Evolutionary conservation across 768 basidiomycete species (phyloP), one percentile per base, ranked within the genome.

Genomic region (Pisolithus microcarpus): DNA sequence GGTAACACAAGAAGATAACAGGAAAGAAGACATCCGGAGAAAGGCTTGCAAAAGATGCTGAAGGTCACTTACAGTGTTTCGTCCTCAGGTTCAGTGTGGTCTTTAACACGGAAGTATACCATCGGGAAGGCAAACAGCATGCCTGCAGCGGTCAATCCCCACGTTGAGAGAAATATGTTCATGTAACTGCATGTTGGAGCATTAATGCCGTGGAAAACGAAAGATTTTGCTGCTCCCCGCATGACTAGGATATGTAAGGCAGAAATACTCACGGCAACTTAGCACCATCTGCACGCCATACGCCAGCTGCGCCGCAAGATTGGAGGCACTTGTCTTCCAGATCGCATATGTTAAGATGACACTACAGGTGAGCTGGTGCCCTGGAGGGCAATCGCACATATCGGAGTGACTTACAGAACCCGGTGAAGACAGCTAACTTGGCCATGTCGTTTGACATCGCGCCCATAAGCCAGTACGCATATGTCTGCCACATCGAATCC

Each of bases 401-500:
- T 18, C 19, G 36, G 15, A 30, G 21, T 57, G 11, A 76, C 85
- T 57, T 58, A 90, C 88, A 91, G 57, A 92, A 87, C 31, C 90
- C 90, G 13, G 84, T 70, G 62, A 91, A 85, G 63, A 89, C 78
- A 0, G 90, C 87, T 19, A 92, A 77, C 65, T 87, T 88, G 4
- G 75, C 77, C 3, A 86, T 80, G 60, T 89, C 79, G 52, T 91
- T 90, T 15, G 86, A 87, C 84, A 92, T 87, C 13, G 86, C 84
- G 28, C 90, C 89, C 79, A 88, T 86, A 58, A 87, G 74, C 86
- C 86, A 89, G 65, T 90, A 89, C 3, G 81, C 81, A 0, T 80
- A 81, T 3, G 85, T 88, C 63, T 91, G 90, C 87, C 87, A 91
- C 80, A 88, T 84, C 1, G 88, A 75, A 53, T 92, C 90, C 46